Conservation (phyloP, 2,329 filamentous ascomycete species). For the Fusarium nodosum region DNA sequence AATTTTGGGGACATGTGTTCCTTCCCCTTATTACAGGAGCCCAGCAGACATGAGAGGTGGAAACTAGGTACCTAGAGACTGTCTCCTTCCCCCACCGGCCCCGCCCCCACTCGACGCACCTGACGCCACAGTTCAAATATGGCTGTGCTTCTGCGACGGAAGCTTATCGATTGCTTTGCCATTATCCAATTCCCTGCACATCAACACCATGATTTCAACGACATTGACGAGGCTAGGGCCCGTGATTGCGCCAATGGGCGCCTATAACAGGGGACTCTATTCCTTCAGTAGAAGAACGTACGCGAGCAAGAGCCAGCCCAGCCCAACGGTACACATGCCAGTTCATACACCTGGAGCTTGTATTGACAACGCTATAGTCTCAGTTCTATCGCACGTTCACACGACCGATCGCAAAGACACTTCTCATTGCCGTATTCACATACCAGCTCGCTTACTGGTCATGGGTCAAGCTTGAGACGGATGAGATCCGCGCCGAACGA, state of each 20-base stretch:
- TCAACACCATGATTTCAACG: conserved; percentile 25
- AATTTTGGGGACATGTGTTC: conserved; percentile 54
- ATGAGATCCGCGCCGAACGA: conserved; percentile 74
- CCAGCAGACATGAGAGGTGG: conserved; percentile 11
- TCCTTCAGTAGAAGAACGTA: conserved; percentile 34
- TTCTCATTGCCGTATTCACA: conserved; percentile 80
- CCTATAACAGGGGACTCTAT: accelerated
- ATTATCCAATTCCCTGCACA: conserved; percentile 5
- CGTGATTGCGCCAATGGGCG: conserved; percentile 5
- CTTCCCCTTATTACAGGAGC: conserved; percentile 43
- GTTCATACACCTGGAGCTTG: not conserved
- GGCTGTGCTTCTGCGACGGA: conserved; percentile 22
- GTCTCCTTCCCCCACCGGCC: conserved; percentile 31
- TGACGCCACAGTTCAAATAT: conserved; percentile 13
- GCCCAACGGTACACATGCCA: conserved; percentile 44
- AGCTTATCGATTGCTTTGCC: conserved; percentile 24
- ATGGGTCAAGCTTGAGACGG: conserved; percentile 80
- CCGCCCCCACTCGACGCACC: conserved; percentile 30
- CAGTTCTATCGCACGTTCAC: conserved; percentile 82
- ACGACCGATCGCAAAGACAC: conserved; percentile 78
- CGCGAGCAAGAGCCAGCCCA: conserved; percentile 50
- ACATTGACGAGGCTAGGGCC: conserved; percentile 35
- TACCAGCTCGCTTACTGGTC: conserved; percentile 83
- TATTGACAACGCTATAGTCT: conserved; percentile 57
- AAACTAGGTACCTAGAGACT: conserved; percentile 7